Conservation (phyloP, 2,329 filamentous ascomycete genomes). For the Colletotrichum tofieldiae region DNA sequence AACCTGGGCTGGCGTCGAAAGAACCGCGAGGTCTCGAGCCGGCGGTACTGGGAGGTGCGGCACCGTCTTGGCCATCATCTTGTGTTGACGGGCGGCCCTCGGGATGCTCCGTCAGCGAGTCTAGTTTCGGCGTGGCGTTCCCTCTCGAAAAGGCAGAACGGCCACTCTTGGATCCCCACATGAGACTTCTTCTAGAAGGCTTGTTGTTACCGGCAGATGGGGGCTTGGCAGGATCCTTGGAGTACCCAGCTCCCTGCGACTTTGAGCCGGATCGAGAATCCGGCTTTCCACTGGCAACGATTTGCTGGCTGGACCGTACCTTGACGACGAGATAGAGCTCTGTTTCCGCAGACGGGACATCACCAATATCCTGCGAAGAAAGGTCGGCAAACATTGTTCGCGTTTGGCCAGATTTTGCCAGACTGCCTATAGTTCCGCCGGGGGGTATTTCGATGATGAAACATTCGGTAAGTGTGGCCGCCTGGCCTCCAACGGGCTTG, state of each 20-base stretch:
- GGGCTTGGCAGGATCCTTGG: constrained; percentile 59
- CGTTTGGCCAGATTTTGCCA: constrained; percentile 77
- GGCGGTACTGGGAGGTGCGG: constrained; percentile 68
- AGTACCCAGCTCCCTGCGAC: constrained; percentile 55
- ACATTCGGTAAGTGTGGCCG: constrained; percentile 83
- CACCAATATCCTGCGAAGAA: constrained; percentile 80
- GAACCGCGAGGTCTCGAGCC: constrained; percentile 60
- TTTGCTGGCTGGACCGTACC: constrained; percentile 74
- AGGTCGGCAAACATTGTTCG: constrained; percentile 92
- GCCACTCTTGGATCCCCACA: constrained; percentile 72
- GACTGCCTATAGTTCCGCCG: constrained; percentile 78
- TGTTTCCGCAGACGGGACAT: constrained; percentile 73
- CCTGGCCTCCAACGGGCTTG: constrained; percentile 75
- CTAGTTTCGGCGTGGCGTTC: constrained; percentile 65
- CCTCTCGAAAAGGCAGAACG: constrained; percentile 70
- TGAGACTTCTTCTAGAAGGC: constrained; percentile 68
- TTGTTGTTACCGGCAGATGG: constrained; percentile 61
- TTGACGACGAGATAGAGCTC: constrained; percentile 89
- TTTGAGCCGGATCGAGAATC: constrained; percentile 67
- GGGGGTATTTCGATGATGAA: constrained; percentile 85
- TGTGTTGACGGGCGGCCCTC: constrained; percentile 55
- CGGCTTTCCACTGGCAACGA: constrained; percentile 61
- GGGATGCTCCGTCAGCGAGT: constrained; percentile 67
- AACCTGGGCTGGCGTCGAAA: constrained; percentile 50
- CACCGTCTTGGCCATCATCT: constrained; percentile 61